Evolutionary conservation across 2,329 filamentous ascomycete species (phyloP).

Genomic region (Fusarium torulosum): DNA sequence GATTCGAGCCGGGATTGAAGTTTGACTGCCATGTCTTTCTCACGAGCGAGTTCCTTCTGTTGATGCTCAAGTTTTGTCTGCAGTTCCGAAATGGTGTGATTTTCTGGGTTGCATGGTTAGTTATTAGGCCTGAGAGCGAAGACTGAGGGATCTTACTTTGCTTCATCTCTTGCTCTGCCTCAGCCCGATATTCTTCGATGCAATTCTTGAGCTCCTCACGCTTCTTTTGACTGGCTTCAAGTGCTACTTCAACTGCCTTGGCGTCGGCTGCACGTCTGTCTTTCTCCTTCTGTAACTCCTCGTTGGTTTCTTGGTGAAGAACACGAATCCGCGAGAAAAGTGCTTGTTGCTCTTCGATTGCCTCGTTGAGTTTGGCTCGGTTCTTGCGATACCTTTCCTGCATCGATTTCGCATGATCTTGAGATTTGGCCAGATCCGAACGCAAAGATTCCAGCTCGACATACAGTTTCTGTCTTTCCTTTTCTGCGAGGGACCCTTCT

Average conservation of each 20-base stretch:
- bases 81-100: conserved; percentile 44
- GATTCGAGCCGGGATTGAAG: conserved; percentile 31
- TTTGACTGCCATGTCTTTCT: conserved; percentile 9
- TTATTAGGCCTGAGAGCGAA: background rate
- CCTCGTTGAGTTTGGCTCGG: conserved; percentile 59
- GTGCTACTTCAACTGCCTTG: conserved; percentile 45
- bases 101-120: conserved; percentile 40
- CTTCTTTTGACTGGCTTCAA: conserved; percentile 50
- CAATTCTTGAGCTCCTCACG: conserved; percentile 51
- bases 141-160: conserved; percentile 41
- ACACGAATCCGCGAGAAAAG: conserved; percentile 54
- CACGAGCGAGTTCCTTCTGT: conserved; percentile 29
- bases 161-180: conserved; percentile 39
- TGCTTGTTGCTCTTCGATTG: conserved; percentile 61
- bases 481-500: conserved; percentile 41
- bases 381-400: conserved; percentile 54
- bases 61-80: conserved; percentile 38
- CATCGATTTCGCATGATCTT: conserved; percentile 34
- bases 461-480: conserved; percentile 46
- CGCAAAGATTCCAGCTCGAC: conserved; percentile 49
- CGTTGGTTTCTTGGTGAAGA: conserved; percentile 52
- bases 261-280: conserved; percentile 40
- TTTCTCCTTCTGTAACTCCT: conserved; percentile 53
- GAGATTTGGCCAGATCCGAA: conserved; percentile 43
- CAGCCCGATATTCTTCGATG: conserved; percentile 46